Conservation (phyloP, 208 protist species). For the Tritrichomonas musculus region DNA sequence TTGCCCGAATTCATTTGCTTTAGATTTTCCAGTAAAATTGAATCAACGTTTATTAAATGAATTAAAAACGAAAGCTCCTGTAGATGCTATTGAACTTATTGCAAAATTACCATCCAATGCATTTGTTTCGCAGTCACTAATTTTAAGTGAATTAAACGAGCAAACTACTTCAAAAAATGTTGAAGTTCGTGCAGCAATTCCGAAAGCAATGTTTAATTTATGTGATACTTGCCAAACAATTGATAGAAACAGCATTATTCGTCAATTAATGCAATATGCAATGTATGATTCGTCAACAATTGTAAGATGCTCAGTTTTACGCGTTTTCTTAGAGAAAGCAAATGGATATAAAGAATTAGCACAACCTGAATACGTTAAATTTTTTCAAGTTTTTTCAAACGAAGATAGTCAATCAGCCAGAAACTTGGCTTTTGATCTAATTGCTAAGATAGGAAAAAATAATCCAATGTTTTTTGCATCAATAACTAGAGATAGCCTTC, state of each 20-base stretch:
- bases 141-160: background rate
- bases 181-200: background rate
- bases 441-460: background rate
- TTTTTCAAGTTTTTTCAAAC: background rate
- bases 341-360: background rate
- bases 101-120: background rate
- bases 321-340: background rate
- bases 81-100: background rate
- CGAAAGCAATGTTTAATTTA: background rate
- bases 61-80: background rate
- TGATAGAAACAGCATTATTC: background rate
- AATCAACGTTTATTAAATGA: background rate
- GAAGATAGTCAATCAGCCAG: background rate
- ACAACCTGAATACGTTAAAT: background rate
- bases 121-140: background rate
- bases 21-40: background rate
- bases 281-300: background rate
- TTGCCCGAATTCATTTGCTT: no score
- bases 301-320: background rate
- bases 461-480: conserved; percentile 8
- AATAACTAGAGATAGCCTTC: background rate
- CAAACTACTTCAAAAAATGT: background rate
- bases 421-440: background rate
- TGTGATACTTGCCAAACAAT: background rate
- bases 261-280: background rate